A percentile compares a stretch with the other conserved stretches of the same genome.
Conservation (phyloP, 2,329 filamentous ascomycete species). For the Alternaria sp. region DNA sequence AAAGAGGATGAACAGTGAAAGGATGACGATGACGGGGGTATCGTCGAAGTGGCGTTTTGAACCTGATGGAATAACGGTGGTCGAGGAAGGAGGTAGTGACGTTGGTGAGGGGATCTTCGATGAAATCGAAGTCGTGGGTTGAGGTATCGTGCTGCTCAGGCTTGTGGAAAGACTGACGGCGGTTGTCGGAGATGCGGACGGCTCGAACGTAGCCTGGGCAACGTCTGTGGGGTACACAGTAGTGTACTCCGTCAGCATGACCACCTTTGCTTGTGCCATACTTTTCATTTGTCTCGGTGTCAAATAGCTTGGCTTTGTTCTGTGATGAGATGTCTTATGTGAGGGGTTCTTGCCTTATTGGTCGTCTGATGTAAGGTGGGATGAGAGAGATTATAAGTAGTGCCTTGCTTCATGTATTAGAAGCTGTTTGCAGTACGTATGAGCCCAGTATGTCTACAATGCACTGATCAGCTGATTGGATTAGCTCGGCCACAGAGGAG, state of each 20-base stretch:
- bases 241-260: slow-evolving; percentile 2
- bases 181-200: neutral
- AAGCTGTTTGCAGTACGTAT: neutral
- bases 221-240: slow-evolving; percentile 4
- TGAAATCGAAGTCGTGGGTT: neutral
- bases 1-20: slow-evolving; percentile 4
- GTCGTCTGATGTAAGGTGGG: neutral
- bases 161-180: neutral
- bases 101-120: neutral
- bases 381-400: neutral
- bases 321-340: neutral
- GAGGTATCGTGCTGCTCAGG: neutral
- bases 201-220: neutral
- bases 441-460: neutral
- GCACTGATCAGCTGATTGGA: neutral
- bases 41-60: slow-evolving; percentile 6
- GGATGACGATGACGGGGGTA: neutral
- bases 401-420: neutral
- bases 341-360: neutral
- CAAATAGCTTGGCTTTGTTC: neutral
- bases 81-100: neutral
- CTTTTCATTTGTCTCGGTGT: neutral
- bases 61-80: neutral
- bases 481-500: neutral
- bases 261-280: neutral